phyloP scores from a whole-genome alignment of 495 filamentous ascomycete species.

The Penicillium arizonense region DNA sequence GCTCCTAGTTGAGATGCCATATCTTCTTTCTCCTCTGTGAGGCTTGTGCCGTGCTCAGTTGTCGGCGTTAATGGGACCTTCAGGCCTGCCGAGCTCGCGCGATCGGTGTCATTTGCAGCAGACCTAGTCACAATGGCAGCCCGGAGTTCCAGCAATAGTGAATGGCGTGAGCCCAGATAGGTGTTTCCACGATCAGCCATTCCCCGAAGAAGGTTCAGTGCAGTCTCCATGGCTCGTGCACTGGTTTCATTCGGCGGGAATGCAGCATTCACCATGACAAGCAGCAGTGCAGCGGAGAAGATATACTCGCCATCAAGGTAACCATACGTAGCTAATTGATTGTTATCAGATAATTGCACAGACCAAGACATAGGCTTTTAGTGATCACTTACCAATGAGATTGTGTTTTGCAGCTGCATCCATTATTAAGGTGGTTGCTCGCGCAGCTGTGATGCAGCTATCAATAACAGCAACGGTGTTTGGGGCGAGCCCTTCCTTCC shows the following conservation, averaged over 20 bases:
- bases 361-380: neutral
- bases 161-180: constrained; percentile 41
- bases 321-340: constrained; percentile 42
- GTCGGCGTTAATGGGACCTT: constrained; percentile 13
- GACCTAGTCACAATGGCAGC: constrained; percentile 27
- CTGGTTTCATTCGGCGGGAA: constrained; percentile 41
- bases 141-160: constrained; percentile 35
- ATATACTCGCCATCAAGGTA: constrained; percentile 51
- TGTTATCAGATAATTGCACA: neutral
- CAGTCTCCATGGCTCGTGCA: constrained; percentile 39
- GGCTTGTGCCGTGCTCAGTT: constrained; percentile 14
- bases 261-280: constrained; percentile 50
- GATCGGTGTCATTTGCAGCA: neutral
- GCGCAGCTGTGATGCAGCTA: constrained; percentile 45
- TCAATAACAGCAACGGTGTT: constrained; percentile 48
- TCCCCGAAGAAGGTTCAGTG: constrained; percentile 37
- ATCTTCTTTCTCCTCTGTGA: neutral
- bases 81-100: neutral
- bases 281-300: constrained; percentile 47
- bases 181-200: constrained; percentile 51
- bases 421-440: constrained; percentile 48
- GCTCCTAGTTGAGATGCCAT: neutral
- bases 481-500: constrained; percentile 39
- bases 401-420: constrained; percentile 42
- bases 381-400: constrained; percentile 34